Evolutionary conservation across 2,329 filamentous ascomycete species (phyloP).

Genomic region (Plenodomus tracheiphilus): DNA sequence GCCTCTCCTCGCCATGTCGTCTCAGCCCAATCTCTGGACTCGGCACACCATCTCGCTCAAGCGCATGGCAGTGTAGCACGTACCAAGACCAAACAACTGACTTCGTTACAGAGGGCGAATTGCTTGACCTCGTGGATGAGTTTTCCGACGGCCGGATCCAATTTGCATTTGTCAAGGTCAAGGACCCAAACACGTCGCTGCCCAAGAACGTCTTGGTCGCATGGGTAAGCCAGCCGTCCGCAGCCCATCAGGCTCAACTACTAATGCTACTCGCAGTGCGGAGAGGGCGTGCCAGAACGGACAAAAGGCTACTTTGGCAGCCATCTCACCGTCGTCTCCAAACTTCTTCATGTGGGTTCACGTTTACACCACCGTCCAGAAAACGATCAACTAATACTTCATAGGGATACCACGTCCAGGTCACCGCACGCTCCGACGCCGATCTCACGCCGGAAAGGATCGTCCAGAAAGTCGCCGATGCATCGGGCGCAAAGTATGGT

Average conservation of each 20-base stretch:
- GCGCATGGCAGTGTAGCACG: background rate
- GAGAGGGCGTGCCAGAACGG: constrained; percentile 94
- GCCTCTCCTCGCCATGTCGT: constrained; percentile 4
- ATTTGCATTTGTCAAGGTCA: constrained; percentile 95
- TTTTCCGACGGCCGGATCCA: constrained; percentile 96
- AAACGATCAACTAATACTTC: constrained; percentile 5
- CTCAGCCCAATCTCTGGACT: constrained; percentile 18
- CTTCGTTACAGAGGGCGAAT: constrained; percentile 73
- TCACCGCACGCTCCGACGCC: constrained; percentile 88
- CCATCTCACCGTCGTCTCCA: constrained; percentile 85
- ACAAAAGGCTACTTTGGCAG: constrained; percentile 99
- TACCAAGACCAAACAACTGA: no score
- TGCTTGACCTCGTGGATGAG: constrained; percentile 87
- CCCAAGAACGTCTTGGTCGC: constrained; percentile 93
- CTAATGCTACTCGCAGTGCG: constrained; percentile 62
- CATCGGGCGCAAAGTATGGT: constrained; percentile 93
- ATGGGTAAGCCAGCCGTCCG: constrained; percentile 60
- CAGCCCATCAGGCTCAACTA: constrained; percentile 4
- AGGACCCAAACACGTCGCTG: constrained; percentile 85
- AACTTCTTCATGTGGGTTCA: constrained; percentile 75
- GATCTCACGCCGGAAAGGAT: constrained; percentile 88
- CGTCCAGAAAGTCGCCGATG: constrained; percentile 89
- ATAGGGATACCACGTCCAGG: constrained; percentile 92
- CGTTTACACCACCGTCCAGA: constrained; percentile 21
- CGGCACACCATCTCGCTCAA: constrained; percentile 2